Evolutionary conservation across 257 asterid genomes (phyloP).

Genomic region (Solanum ahanhuiri): DNA sequence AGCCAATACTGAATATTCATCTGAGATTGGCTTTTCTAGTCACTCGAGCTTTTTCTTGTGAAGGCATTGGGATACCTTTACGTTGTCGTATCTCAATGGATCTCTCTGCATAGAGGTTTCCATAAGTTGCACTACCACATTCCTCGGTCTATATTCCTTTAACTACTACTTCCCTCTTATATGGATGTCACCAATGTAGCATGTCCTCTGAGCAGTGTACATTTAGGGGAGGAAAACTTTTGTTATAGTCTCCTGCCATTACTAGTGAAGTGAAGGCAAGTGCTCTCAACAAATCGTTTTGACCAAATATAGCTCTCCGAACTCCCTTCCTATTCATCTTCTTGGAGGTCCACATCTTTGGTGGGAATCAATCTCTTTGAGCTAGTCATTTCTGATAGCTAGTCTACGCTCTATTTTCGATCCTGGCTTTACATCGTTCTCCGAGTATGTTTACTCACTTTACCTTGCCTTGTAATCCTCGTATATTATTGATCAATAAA

Average conservation of each 20-base stretch:
- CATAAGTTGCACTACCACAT: neutral
- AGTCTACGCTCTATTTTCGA: neutral
- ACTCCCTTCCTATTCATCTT: neutral
- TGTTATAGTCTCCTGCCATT: neutral
- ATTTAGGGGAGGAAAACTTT: neutral
- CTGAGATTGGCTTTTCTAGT: neutral
- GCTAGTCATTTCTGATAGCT: neutral
- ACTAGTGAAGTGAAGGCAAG: neutral
- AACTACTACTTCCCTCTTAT: neutral
- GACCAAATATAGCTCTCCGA: neutral
- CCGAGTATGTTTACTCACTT: neutral
- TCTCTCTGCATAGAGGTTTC: neutral
- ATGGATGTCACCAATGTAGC: neutral
- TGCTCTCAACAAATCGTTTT: neutral
- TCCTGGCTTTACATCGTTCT: neutral
- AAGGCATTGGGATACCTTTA: neutral
- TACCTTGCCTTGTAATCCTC: neutral
- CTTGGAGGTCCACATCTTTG: neutral
- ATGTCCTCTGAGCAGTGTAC: neutral
- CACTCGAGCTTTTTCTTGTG: neutral
- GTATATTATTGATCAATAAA: neutral
- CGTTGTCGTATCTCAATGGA: neutral
- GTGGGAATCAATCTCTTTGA: neutral
- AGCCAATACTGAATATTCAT: neutral
- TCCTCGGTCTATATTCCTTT: neutral